Percentiles rank a stretch among this genome's conserved stretches.
Evolutionary conservation across 495 filamentous ascomycete genomes (phyloP).

Genomic region (Cercophora scortea): DNA sequence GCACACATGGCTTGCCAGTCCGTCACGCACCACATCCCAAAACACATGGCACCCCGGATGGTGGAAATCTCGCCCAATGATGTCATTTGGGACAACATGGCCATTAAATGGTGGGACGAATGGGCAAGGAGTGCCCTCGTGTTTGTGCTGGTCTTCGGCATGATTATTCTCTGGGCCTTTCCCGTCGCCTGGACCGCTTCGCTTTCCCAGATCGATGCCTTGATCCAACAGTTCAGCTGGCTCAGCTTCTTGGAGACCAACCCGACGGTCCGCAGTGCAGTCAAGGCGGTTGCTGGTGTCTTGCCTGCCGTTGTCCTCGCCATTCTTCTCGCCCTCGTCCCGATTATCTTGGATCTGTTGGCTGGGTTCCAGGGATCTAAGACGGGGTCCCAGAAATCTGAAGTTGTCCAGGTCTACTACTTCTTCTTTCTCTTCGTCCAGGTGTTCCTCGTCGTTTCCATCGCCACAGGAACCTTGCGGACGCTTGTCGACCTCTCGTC

Average conservation of each 20-base stretch:
- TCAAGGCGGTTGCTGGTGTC: constrained; percentile 77
- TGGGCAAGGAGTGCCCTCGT: constrained; percentile 68
- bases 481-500: constrained; percentile 57
- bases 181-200: constrained; percentile 84
- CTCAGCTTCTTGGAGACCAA: constrained; percentile 60
- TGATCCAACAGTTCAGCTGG: constrained; percentile 58
- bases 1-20: constrained; percentile 97
- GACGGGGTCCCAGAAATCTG: constrained; percentile 72
- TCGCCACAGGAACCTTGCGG: constrained; percentile 70
- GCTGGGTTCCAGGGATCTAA: constrained; percentile 69
- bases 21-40: constrained; percentile 83
- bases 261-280: constrained; percentile 46
- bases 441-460: constrained; percentile 86
- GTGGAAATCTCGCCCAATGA: constrained; percentile 92
- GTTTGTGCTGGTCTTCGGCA: constrained; percentile 56
- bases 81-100: constrained; percentile 98
- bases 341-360: constrained; percentile 62
- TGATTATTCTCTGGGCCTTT: constrained; percentile 86
- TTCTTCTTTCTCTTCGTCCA: constrained; percentile 94
- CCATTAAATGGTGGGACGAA: constrained; percentile 88
- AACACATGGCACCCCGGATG: constrained; percentile 86
- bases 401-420: constrained; percentile 85
- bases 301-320: constrained; percentile 72
- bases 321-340: constrained; percentile 73
- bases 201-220: constrained; percentile 63